phyloP scores from a whole-genome alignment of 352 stramenopile genomes.

The Phytopythium oedochilum region DNA sequence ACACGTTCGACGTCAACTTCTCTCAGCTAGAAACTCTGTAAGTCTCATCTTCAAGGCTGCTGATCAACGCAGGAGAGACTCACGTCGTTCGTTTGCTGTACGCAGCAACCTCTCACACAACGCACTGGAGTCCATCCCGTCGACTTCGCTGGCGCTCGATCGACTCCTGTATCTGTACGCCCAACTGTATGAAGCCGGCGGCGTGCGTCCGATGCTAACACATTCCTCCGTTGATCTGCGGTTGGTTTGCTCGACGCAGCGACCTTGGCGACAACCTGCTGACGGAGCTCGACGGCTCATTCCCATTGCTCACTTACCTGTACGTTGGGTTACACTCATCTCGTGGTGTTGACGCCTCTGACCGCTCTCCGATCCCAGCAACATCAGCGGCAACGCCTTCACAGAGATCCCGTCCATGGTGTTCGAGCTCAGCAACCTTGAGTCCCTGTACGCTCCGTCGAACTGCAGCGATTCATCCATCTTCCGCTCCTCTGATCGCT shows the following conservation, averaged over 20 bases:
- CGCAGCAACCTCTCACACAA: not conserved
- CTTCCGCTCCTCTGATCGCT: too few species aligned
- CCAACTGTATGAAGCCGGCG: too few species aligned
- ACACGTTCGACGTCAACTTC: constrained; percentile 3
- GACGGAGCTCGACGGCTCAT: constrained; percentile 14
- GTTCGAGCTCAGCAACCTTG: constrained; percentile 12
- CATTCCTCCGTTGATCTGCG: too few species aligned
- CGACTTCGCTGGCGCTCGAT: not conserved
- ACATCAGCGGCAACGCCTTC: constrained; percentile 13
- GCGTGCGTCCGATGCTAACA: too few species aligned
- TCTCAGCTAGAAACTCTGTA: not conserved
- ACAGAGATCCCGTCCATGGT: constrained; percentile 14
- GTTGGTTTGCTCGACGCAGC: constrained; percentile 6
- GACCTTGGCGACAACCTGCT: constrained; percentile 13
- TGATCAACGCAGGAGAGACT: too few species aligned
- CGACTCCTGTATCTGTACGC: not conserved
- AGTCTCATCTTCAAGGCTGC: too few species aligned
- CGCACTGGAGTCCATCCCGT: not conserved
- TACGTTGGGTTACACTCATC: too few species aligned
- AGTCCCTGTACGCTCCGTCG: constrained; percentile 7
- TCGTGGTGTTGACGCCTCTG: not conserved
- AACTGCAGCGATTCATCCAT: not conserved
- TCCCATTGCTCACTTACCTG: constrained; percentile 10
- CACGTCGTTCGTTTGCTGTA: not conserved
- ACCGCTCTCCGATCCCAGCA: not conserved